Base-by-base conservation (phyloP, 257 asterid species). In the Nicotiana paniculata region DNA sequence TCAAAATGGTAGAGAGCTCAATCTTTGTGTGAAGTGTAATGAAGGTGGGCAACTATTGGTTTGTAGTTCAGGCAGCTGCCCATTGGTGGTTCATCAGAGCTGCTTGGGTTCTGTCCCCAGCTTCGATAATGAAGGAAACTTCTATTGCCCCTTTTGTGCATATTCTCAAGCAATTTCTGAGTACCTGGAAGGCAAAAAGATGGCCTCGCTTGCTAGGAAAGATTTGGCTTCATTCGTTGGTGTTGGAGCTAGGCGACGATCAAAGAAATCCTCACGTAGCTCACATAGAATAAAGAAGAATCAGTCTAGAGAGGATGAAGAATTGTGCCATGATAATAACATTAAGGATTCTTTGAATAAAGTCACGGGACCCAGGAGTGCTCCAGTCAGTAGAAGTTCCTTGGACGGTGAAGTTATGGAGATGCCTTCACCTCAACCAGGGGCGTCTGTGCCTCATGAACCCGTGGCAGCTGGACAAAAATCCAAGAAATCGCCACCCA, bases 101-200 rank as follows among this genome's bases (percentile, higher is more conserved):
- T 94, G 98, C 84, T 90, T 91, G 89, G 89, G 85, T 80, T 86
- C 91, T 57, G 90, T 86, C 54, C 82, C 85, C 48, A 83, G 79
- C 84, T 87, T 88, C 81, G 87, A 87, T 85, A 65, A 83, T 65
- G 68, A 32, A n/a, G 94, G 88, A 74, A 79, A 84, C 51, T 90
- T 90, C 82, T 89, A 85, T 51, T 86, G 97, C 86, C 97, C 94
- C 8, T 92, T 93, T 86, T 94, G 98, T 88, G 90, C 93, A 63
- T 92, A 90, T 83, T 89, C 93, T 81, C 90, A 39, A 58, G 90
- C 97, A 80, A 81, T 94, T 67, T 85, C 91, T 15, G 87, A 85
- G 85, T 88, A 75, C 86, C 59, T 81, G 77, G 90, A 91, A 79
- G 77, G 61, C 64, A 90, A 90, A 92, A 82, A 67, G 77, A 86